Evolutionary conservation across 305 asterid genomes (phyloP).

Genomic region (Galium porrigens): DNA sequence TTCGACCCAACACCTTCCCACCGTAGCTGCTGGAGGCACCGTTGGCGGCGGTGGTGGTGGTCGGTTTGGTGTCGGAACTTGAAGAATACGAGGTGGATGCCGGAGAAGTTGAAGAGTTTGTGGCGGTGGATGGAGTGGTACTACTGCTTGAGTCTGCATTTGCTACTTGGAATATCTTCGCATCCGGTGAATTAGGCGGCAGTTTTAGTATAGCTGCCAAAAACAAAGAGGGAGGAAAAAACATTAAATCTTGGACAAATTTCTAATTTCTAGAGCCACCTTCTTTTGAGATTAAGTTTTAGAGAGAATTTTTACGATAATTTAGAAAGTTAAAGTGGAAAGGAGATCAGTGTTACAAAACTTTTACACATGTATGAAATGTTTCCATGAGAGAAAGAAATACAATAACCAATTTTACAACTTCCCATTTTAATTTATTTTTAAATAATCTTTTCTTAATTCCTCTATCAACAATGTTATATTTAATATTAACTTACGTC

Average conservation of each 20-base stretch:
- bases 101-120: constrained; percentile 19
- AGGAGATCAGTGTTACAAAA: no score
- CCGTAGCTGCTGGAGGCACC: constrained; percentile 18
- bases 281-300: no score
- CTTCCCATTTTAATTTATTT: no score
- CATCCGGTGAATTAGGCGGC: constrained; percentile 48
- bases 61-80: constrained; percentile 26
- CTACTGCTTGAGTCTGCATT: constrained; percentile 26
- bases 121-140: constrained; percentile 11
- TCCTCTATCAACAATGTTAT: neutral
- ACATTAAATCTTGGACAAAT: neutral
- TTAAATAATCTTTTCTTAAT: no score
- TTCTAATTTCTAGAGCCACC: no score
- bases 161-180: constrained; percentile 41
- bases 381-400: no score
- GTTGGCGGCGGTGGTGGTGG: constrained; percentile 14
- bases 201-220: constrained; percentile 41
- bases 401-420: no score
- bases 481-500: no score
- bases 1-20: constrained; percentile 16
- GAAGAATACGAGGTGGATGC: constrained; percentile 23
- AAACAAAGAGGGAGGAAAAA: neutral
- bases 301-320: no score
- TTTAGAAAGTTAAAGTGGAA: no score
- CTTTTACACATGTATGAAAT: no score